Base-by-base conservation (phyloP, 371 early-diverging fungal species). In the Fennellomyces sp. region DNA sequence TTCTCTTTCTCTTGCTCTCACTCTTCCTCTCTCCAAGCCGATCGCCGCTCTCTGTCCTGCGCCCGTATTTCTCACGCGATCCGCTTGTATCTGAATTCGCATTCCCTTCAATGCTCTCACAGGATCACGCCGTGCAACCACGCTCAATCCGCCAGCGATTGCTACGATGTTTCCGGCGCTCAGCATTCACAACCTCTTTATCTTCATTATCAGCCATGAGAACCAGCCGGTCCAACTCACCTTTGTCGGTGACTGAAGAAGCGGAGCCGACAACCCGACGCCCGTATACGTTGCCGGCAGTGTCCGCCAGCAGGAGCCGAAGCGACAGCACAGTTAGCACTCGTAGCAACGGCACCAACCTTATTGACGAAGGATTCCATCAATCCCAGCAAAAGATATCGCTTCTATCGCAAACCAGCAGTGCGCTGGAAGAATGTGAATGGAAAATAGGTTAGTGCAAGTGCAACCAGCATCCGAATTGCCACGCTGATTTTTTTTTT, bases 321-420 rank as follows among this genome's bases (percentile, higher is more conserved):
- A 19, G 30, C 15, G 39, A 26, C n/a, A 41, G 57, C 42, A 19
- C 13, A 21, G 12, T 28, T 19, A 59, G 51, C 39, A 59, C 27
- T 26, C 2, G 41, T 15, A 36, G 50, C 27, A 58, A 15, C 21
- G 48, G 17, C 17, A 29, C 50, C 23, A 52, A 31, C 10, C 65
- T 38, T 29, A 65, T 65, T 28, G 65, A 65, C 25, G 65, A 65
- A 39, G 65, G 65, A n/a, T 65, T 65, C 28, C 65, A 65, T 36
- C 65, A 65, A 31, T 41, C 65, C 0, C 54, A 61, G 49, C 65
- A 56, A 35, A 56, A 63, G 45, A 19, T 36, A 49, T 56, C 35
- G 10, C 21, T 50, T 30, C 28, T 51, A 27, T n/a, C 38, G 10
- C 10, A 15, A 28, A 23, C 51, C 7, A 31, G 30, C 17, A 17